Evolutionary conservation across 1,284 basidiomycete genomes (phyloP).

Genomic region (Coriolopsis trogii): DNA sequence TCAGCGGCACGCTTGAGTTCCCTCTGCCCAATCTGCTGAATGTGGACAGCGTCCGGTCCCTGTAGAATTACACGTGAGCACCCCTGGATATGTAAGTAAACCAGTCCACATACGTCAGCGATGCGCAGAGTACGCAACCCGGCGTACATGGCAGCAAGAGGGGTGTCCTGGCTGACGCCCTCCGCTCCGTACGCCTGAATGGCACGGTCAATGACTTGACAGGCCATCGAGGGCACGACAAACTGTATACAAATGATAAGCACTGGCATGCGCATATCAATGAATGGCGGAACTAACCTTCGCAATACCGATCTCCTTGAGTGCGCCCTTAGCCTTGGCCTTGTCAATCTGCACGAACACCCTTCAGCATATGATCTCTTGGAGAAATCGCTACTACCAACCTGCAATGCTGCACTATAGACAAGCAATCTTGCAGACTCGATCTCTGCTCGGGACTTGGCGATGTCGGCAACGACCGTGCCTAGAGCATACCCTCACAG

Average conservation of each 20-base stretch:
- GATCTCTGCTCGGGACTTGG: constrained; percentile 91
- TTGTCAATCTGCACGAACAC: constrained; percentile 74
- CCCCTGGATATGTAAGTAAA: background rate
- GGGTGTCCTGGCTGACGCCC: constrained; percentile 90
- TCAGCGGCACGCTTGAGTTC: constrained; percentile 76
- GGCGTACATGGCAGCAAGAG: constrained; percentile 81
- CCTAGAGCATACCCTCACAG: constrained; percentile 45
- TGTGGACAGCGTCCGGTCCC: constrained; percentile 93
- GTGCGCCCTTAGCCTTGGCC: constrained; percentile 87
- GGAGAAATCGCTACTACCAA: constrained; percentile 20
- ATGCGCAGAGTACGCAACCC: constrained; percentile 85
- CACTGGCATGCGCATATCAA: background rate
- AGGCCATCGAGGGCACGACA: constrained; percentile 88
- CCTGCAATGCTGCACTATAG: constrained; percentile 90
- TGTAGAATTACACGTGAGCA: constrained; percentile 32
- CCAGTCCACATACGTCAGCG: constrained; percentile 80
- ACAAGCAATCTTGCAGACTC: constrained; percentile 88
- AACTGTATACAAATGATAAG: constrained; percentile 56
- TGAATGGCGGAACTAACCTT: constrained; percentile 60
- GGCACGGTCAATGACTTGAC: constrained; percentile 87
- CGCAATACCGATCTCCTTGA: constrained; percentile 97
- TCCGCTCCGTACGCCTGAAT: constrained; percentile 97
- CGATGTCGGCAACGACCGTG: constrained; percentile 89
- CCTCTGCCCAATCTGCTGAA: constrained; percentile 90
- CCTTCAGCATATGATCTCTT: background rate